phyloP scores from a whole-genome alignment of 768 basidiomycete genomes.

The Amanita rimosa region DNA sequence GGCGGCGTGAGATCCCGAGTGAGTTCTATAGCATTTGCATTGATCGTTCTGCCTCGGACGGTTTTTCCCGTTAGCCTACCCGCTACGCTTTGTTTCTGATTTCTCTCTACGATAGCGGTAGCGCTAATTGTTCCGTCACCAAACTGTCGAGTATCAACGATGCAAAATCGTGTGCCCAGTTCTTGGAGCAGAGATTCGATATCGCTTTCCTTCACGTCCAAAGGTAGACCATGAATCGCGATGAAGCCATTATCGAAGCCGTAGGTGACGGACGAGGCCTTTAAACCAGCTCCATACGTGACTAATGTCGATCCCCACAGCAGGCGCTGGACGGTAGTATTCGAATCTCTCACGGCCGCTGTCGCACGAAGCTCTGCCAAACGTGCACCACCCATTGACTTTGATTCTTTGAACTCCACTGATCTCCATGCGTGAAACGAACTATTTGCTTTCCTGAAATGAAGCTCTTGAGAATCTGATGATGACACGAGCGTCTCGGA shows the following conservation, averaged over 20 bases:
- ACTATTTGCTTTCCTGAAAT: background rate
- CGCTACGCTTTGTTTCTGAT: background rate
- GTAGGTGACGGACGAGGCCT: conserved; percentile 7
- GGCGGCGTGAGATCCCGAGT: background rate
- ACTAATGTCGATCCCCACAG: conserved; percentile 8
- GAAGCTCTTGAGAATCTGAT: background rate
- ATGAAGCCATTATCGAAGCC: conserved; percentile 10
- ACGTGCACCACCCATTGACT: background rate
- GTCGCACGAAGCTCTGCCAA: background rate
- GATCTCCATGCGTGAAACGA: background rate
- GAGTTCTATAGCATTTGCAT: background rate
- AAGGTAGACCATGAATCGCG: conserved; percentile 9
- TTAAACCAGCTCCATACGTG: conserved; percentile 14
- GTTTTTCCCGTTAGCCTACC: background rate
- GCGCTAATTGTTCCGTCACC: conserved; percentile 4
- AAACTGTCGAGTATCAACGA: conserved; percentile 9
- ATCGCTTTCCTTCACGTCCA: conserved; percentile 6
- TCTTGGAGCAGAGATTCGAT: conserved; percentile 9
- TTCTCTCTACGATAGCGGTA: background rate
- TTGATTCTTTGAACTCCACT: background rate
- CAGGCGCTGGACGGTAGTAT: background rate
- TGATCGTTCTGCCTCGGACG: background rate
- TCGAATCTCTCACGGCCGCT: background rate
- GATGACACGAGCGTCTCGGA: background rate
- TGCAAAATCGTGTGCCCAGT: conserved; percentile 8